These are phyloP conservation scores for Taxillus chinensis DNA, from an alignment of 164 flowering plant genomes.

Conservation along the genomic window DNA sequence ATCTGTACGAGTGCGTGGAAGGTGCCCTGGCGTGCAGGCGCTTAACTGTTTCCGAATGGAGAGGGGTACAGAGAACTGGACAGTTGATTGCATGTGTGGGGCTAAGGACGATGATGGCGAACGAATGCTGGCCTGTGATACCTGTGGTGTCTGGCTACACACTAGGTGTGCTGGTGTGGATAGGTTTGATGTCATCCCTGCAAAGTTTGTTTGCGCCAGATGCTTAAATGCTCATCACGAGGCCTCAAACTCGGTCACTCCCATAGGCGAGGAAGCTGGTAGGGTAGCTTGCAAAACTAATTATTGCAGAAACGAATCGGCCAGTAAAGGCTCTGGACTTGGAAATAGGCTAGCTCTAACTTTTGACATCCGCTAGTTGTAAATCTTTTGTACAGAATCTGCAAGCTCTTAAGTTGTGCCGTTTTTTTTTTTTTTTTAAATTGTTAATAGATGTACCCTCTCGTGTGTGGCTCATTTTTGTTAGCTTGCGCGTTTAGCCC, in stretches of 20 bases:
- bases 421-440: no score
- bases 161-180: conserved; percentile 74
- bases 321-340: background rate
- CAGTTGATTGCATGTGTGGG: conserved; percentile 69
- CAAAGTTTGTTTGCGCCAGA: conserved; percentile 38
- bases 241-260: background rate
- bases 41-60: conserved; percentile 51
- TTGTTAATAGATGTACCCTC: no score
- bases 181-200: conserved; percentile 35
- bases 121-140: conserved; percentile 80
- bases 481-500: no score
- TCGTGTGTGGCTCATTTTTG: no score
- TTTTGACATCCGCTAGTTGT: background rate
- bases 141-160: conserved; percentile 76
- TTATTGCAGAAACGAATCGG: background rate
- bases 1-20: conserved; percentile 32
- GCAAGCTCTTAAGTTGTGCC: no score
- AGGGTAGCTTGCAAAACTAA: background rate
- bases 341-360: background rate
- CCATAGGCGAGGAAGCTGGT: background rate
- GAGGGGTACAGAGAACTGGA: conserved; percentile 69
- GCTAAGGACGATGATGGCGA: conserved; percentile 90
- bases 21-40: conserved; percentile 26
- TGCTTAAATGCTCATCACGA: conserved; percentile 21
- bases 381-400: background rate